phyloP scores from a whole-genome alignment of 2,329 filamentous ascomycete species.

The Dactylellina haptotyla region DNA sequence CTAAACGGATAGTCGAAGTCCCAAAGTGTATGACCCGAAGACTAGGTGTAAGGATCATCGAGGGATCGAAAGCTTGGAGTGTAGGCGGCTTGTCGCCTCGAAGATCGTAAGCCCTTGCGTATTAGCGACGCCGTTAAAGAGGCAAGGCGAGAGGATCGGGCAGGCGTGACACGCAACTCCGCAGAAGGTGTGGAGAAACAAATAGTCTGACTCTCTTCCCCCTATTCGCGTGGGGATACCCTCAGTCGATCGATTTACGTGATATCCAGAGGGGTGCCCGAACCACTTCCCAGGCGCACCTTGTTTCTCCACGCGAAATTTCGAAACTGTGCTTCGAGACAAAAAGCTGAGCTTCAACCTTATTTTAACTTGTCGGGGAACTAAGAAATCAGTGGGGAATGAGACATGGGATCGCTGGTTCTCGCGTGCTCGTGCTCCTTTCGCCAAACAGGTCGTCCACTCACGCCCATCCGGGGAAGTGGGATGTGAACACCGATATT shows the following conservation, averaged over 20 bases:
- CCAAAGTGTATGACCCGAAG: not conserved
- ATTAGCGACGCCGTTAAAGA: conserved; percentile 10
- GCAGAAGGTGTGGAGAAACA: conserved; percentile 30
- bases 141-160: conserved; percentile 4
- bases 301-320: conserved; percentile 2
- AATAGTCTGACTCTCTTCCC: conserved; percentile 1
- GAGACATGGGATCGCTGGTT: conserved; percentile 23
- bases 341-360: conserved; percentile 32
- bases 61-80: not conserved
- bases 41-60: conserved; percentile 7
- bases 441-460: conserved; percentile 41
- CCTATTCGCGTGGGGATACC: conserved; percentile 47
- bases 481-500: conserved; percentile 27
- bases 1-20: conserved; percentile 20
- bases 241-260: conserved; percentile 30
- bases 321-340: not conserved
- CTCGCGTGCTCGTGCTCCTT: conserved; percentile 45
- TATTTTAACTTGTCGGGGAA: conserved; percentile 30
- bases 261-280: conserved; percentile 20
- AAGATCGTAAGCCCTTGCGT: not conserved
- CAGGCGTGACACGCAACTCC: conserved; percentile 26
- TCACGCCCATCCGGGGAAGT: conserved; percentile 54
- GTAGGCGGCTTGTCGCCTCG: conserved; percentile 14
- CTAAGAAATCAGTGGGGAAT: conserved; percentile 29
- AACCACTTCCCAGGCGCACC: conserved; percentile 25